These are phyloP conservation scores for Plectosphaerella plurivora DNA, from an alignment of 2,329 filamentous ascomycete genomes.

Conservation along the genomic window DNA sequence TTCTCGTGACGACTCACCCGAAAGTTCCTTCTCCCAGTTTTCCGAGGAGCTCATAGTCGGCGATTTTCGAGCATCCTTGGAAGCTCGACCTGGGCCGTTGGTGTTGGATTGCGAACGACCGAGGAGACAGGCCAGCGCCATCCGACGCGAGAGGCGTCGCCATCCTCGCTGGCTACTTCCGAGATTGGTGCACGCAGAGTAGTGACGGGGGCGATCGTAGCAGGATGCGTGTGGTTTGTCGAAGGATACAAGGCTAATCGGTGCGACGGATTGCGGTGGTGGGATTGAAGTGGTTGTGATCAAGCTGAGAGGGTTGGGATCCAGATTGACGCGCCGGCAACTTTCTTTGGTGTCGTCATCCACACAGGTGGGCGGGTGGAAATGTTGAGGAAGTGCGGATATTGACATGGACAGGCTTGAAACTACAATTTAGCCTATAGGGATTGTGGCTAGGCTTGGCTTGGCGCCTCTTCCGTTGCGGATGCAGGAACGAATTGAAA, in stretches of 20 bases:
- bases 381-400: not conserved
- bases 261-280: too few species aligned
- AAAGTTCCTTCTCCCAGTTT: constrained; percentile 96
- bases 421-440: too few species aligned
- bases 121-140: constrained; percentile 41
- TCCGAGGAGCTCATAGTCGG: constrained; percentile 72
- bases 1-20: constrained; percentile 52
- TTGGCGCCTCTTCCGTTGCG: too few species aligned
- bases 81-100: constrained; percentile 59
- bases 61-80: constrained; percentile 77
- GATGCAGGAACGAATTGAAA: too few species aligned
- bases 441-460: too few species aligned
- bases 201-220: not conserved
- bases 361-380: not conserved
- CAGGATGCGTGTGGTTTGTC: too few species aligned
- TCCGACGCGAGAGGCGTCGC: not conserved
- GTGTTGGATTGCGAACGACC: constrained; percentile 52
- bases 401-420: not conserved
- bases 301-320: not conserved
- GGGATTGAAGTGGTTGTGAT: too few species aligned
- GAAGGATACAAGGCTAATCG: too few species aligned
- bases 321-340: not conserved
- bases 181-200: constrained; percentile 1
- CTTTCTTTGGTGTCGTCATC: not conserved
- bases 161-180: constrained; percentile 22